These are phyloP conservation scores for Stylosanthes scabra DNA, from an alignment of 331 rosid species.

Conservation along the genomic window DNA sequence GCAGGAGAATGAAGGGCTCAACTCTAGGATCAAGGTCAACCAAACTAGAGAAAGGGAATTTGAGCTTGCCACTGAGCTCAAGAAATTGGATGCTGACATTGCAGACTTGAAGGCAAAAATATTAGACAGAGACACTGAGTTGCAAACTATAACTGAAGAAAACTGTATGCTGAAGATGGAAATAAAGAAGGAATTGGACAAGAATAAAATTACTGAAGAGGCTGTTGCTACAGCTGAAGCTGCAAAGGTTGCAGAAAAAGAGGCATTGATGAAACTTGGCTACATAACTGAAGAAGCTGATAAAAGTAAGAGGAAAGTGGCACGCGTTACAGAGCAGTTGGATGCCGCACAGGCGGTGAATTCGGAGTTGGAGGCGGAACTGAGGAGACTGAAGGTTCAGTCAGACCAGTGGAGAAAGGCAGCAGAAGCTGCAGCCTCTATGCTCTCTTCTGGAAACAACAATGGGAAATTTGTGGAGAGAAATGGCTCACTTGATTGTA, in stretches of 20 bases:
- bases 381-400: slow-evolving; percentile 80
- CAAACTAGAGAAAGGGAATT: slow-evolving; percentile 42
- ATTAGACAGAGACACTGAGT: slow-evolving; percentile 61
- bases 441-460: slow-evolving; percentile 70
- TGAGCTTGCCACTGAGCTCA: slow-evolving; percentile 47
- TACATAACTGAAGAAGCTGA: slow-evolving; percentile 60
- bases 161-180: slow-evolving; percentile 62
- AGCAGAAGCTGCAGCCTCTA: slow-evolving; percentile 84
- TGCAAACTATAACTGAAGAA: slow-evolving; percentile 64
- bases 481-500: slow-evolving; percentile 54
- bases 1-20: slow-evolving; percentile 49
- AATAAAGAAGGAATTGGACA: slow-evolving; percentile 53
- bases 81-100: slow-evolving; percentile 51
- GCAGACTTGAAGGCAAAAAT: slow-evolving; percentile 60
- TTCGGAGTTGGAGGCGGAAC: slow-evolving; percentile 71
- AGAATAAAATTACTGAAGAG: slow-evolving; percentile 40
- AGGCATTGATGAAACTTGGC: slow-evolving; percentile 58
- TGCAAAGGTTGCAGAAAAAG: slow-evolving; percentile 54
- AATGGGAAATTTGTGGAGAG: slow-evolving; percentile 61
- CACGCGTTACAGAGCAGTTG: slow-evolving; percentile 67
- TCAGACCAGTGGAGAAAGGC: slow-evolving; percentile 96
- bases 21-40: slow-evolving; percentile 42
- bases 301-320: slow-evolving; percentile 54
- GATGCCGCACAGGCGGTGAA: slow-evolving; percentile 66
- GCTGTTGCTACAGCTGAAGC: slow-evolving; percentile 52